These are phyloP conservation scores for Parietaria judaica DNA, from an alignment of 306 rosid species.

Conservation along the genomic window DNA sequence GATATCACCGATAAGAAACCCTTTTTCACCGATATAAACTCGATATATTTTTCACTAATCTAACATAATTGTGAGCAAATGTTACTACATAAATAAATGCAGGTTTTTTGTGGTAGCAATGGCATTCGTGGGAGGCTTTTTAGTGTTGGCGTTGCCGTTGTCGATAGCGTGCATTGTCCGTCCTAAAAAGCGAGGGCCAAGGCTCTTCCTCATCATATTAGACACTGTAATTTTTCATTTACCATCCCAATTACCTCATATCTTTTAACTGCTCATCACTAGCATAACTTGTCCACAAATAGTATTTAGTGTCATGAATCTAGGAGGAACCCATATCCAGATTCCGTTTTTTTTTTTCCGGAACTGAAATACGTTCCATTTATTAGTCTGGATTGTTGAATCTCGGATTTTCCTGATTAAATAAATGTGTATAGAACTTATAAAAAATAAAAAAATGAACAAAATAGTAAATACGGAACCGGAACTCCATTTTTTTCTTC, in stretches of 20 bases:
- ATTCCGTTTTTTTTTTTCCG: too few relatives aligned
- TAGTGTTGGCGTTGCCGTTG: conserved; percentile 39
- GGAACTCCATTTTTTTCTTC: background rate
- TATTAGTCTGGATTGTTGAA: too few relatives aligned
- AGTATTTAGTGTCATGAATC: too few relatives aligned
- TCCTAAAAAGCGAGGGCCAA: conserved; percentile 38
- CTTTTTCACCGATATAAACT: too few relatives aligned
- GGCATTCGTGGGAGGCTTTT: conserved; percentile 32
- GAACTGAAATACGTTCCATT: too few relatives aligned
- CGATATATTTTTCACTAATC: too few relatives aligned
- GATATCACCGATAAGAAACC: background rate
- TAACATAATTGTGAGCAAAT: background rate
- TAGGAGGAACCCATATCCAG: too few relatives aligned
- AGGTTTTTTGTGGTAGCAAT: conserved; percentile 50
- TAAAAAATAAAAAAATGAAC: too few relatives aligned
- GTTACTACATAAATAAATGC: conserved; percentile 5
- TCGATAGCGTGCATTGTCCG: conserved; percentile 50
- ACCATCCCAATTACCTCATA: background rate
- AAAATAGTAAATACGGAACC: background rate
- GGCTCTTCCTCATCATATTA: conserved; percentile 35
- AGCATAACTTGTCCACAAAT: too few relatives aligned
- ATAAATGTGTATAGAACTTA: too few relatives aligned
- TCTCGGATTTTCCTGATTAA: too few relatives aligned
- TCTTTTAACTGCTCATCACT: background rate
- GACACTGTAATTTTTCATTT: conserved; percentile 32